Evolutionary conservation across 192 early-diverging fungal genomes (phyloP).

Genomic region (Entomortierella chlamydospora): DNA sequence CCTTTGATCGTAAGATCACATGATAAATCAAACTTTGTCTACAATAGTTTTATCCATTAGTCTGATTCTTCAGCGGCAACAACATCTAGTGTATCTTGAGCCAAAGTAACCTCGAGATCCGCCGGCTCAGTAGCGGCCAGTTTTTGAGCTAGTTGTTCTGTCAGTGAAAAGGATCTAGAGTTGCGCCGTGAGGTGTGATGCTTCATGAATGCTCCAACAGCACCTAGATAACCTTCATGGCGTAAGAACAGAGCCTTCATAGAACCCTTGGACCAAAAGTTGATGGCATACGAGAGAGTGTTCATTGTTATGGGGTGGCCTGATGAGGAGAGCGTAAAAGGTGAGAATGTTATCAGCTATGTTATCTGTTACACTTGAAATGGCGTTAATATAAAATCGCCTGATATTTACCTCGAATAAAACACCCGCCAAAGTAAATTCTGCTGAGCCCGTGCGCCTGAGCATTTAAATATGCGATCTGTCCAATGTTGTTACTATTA

Average conservation of each 20-base stretch:
- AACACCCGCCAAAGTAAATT: slow-evolving; percentile 99
- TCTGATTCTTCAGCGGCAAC: slow-evolving; percentile 47
- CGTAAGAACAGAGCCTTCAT: slow-evolving; percentile 95
- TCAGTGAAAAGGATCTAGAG: slow-evolving; percentile 46
- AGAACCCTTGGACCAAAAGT: slow-evolving; percentile 96
- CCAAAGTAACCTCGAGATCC: slow-evolving; percentile 34
- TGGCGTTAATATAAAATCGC: too few relatives aligned
- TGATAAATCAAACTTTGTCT: too few relatives aligned
- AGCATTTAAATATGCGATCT: slow-evolving; percentile 98
- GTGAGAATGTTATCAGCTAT: background rate
- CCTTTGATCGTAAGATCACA: too few relatives aligned
- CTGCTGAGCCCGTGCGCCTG: slow-evolving; percentile 86
- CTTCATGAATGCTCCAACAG: slow-evolving; percentile 81
- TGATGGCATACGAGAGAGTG: slow-evolving; percentile 95
- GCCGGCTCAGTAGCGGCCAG: slow-evolving; percentile 26
- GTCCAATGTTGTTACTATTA: slow-evolving; percentile 96
- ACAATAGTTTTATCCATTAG: slow-evolving; percentile 15
- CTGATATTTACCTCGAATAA: slow-evolving; percentile 80
- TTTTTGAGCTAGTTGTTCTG: slow-evolving; percentile 41
- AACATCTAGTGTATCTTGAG: slow-evolving; percentile 50
- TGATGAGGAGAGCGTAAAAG: slow-evolving; percentile 9
- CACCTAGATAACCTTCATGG: slow-evolving; percentile 97
- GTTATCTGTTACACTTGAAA: too few relatives aligned
- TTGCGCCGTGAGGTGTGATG: slow-evolving; percentile 44
- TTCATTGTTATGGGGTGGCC: slow-evolving; percentile 98